Evolutionary conservation across 257 asterid species (phyloP).

Genomic region (Scutellaria minor): DNA sequence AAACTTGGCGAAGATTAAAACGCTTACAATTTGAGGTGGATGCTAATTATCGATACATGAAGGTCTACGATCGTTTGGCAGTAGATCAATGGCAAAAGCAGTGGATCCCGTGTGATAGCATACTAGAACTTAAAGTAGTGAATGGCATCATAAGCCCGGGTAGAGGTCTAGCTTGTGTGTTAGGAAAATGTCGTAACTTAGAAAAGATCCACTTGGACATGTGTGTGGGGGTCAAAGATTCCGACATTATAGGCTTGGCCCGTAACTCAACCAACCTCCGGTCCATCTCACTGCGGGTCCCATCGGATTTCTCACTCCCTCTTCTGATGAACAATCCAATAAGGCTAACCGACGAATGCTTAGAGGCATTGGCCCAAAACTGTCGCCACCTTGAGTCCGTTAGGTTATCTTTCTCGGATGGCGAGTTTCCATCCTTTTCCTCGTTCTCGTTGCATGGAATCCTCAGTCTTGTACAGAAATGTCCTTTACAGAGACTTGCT

Average conservation of each 20-base stretch:
- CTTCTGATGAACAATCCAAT: conserved; percentile 61
- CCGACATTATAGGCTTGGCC: conserved; percentile 71
- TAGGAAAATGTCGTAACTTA: conserved; percentile 72
- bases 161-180: conserved; percentile 80
- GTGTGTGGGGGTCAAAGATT: conserved; percentile 84
- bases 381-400: conserved; percentile 67
- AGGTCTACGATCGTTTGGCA: conserved; percentile 62
- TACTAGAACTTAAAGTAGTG: conserved; percentile 74
- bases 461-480: conserved; percentile 55
- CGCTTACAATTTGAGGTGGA: conserved; percentile 79
- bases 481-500: conserved; percentile 69
- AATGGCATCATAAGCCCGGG: conserved; percentile 81
- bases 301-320: conserved; percentile 69
- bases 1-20: conserved; percentile 64
- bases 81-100: conserved; percentile 76
- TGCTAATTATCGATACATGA: conserved; percentile 76
- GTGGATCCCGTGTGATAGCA: conserved; percentile 62
- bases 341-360: conserved; percentile 68
- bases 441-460: conserved; percentile 72
- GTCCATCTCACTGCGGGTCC: conserved; percentile 69
- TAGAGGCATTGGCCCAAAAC: conserved; percentile 61
- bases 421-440: conserved; percentile 62
- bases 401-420: conserved; percentile 62
- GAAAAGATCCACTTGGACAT: conserved; percentile 68
- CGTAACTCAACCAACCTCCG: conserved; percentile 66